Base-by-base conservation (phyloP, 208 protist genomes). In the Strigomonas culicis region DNA sequence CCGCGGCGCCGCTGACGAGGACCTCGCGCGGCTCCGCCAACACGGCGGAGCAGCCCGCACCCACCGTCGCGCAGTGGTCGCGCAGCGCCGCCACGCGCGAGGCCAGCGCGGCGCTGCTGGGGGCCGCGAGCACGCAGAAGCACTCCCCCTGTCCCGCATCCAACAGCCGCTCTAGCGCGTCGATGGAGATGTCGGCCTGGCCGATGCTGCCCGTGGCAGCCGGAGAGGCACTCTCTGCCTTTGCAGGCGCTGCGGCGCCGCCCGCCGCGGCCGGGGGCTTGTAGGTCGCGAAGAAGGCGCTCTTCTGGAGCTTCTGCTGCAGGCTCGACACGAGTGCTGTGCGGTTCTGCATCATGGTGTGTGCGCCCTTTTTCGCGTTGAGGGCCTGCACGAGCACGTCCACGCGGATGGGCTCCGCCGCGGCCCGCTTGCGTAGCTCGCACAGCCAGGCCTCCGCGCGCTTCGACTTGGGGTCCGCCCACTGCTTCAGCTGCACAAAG, bases 381-480 rank as follows among this genome's bases (percentile, higher is more conserved):
- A 95, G 74, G 15, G 85, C 84, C 63, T 95, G 88, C 25, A 95
- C 47, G n/a, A 90, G 50, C 53, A 92, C 73, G 28, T 90, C 78
- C n/a, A 88, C 68, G 11, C 72, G 25, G 66, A 25, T 77, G 49
- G 7, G 36, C 56, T 0, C 53, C 15, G 27, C 19, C 31, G 31
- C 43, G 19, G 17, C 41, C 27, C 2, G 8, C 21, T 27, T 28
- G 0, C 24, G 31, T 6, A 21, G 15, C 4, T 24, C 36, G 8
- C 57, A 27, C 50, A n/a, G 41, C 28, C 30, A 21, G 21, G 2
- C 24, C 24, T 36, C 19, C 68, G 46, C 41, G 21, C 25, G 53
- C 30, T 39, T 32, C 41, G n/a, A 59, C 17, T 15, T 17, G 24
- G 41, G 21, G 30, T 85, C 83, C 3, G 65, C 27, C 25, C 90